These are phyloP conservation scores for Fusarium marasasianum DNA, from an alignment of 2,329 filamentous ascomycete species.

Conservation along the genomic window DNA sequence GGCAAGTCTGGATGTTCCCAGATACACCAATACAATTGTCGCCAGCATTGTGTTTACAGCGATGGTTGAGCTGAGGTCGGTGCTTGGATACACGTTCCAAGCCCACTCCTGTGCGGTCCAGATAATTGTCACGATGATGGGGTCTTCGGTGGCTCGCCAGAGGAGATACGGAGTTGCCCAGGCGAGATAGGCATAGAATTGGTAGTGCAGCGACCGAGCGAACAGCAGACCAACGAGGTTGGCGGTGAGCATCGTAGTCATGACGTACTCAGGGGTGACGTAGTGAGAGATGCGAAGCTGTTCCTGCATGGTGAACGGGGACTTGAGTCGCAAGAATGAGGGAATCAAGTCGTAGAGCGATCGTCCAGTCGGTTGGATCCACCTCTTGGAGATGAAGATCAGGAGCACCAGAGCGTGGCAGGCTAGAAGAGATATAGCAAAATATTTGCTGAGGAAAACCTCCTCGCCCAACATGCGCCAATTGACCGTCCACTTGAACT, in stretches of 20 bases:
- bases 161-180: constrained; percentile 90
- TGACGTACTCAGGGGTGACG: constrained; percentile 76
- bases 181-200: constrained; percentile 91
- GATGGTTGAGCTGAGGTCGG: constrained; percentile 60
- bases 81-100: constrained; percentile 94
- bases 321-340: constrained; percentile 53
- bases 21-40: constrained; percentile 72
- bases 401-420: constrained; percentile 73
- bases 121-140: constrained; percentile 71
- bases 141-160: constrained; percentile 78
- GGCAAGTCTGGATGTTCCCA: constrained; percentile 60
- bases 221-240: constrained; percentile 84
- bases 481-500: constrained; percentile 99
- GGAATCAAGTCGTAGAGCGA: constrained; percentile 63
- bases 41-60: constrained; percentile 77
- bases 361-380: constrained; percentile 75
- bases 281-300: constrained; percentile 65
- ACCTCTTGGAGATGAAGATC: constrained; percentile 72
- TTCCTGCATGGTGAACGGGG: constrained; percentile 60
- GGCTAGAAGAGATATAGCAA: constrained; percentile 73
- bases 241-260: constrained; percentile 79
- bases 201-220: constrained; percentile 90
- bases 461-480: constrained; percentile 95
- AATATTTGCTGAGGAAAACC: constrained; percentile 74
- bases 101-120: constrained; percentile 89